A percentile compares a stretch with the other conserved stretches of the same genome.
Evolutionary conservation across 768 basidiomycete species (phyloP).

Genomic region (Phaeotremella skinneri): DNA sequence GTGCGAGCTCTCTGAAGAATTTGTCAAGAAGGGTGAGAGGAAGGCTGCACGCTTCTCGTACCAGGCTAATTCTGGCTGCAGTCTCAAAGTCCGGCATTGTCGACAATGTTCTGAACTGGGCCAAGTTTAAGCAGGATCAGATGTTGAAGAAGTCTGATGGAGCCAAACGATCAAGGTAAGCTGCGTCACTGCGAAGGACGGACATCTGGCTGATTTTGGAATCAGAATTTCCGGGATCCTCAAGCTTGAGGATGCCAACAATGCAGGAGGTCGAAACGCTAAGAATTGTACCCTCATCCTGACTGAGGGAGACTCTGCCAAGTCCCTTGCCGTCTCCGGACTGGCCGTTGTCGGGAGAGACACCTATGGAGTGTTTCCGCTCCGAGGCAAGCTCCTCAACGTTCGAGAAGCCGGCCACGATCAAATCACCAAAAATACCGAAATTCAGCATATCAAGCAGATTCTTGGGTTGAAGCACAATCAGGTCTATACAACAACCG

Average conservation of each 20-base stretch:
- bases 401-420: conserved; percentile 95
- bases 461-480: conserved; percentile 95
- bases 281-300: conserved; percentile 88
- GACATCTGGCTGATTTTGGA: conserved; percentile 4
- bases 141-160: conserved; percentile 96
- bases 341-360: conserved; percentile 93
- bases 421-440: conserved; percentile 96
- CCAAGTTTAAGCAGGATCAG: conserved; percentile 94
- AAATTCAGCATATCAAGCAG: conserved; percentile 95
- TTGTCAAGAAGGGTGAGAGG: conserved; percentile 86
- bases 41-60: not conserved
- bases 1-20: conserved; percentile 79
- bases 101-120: conserved; percentile 91
- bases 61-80: conserved; percentile 45
- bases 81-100: conserved; percentile 86
- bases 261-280: conserved; percentile 80
- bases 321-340: conserved; percentile 90
- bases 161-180: conserved; percentile 76
- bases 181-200: not conserved
- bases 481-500: conserved; percentile 72
- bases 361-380: conserved; percentile 94
- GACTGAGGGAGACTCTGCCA: conserved; percentile 99
- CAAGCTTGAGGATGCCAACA: conserved; percentile 95
- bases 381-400: conserved; percentile 94
- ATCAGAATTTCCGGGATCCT: conserved; percentile 79